These are phyloP conservation scores for Coprinopsis cinerea DNA, from an alignment of 768 basidiomycete species.

Conservation along the genomic window DNA sequence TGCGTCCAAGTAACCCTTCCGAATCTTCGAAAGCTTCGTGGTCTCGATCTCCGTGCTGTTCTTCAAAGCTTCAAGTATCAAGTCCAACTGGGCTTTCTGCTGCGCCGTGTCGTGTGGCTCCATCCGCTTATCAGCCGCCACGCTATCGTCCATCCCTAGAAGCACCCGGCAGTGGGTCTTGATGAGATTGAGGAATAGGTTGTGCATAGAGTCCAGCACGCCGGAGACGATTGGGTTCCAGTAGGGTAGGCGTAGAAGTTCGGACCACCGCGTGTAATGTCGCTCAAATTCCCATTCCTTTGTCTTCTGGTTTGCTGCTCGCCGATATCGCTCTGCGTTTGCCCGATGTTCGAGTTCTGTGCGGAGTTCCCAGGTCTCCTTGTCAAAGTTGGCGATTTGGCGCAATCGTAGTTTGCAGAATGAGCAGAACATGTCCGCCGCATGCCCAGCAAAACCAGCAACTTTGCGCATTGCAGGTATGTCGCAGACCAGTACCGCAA, in stretches of 20 bases:
- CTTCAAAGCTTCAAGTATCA: not conserved
- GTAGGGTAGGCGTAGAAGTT: slow-evolving; percentile 11
- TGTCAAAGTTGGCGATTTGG: slow-evolving; percentile 4
- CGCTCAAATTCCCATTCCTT: not conserved
- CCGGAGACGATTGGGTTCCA: slow-evolving; percentile 8
- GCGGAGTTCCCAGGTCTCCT: too few relatives aligned
- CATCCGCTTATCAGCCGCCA: not conserved
- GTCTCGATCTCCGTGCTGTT: not conserved
- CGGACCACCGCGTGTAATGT: slow-evolving; percentile 11
- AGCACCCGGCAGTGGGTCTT: slow-evolving; percentile 8
- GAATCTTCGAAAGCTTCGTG: not conserved
- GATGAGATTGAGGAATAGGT: slow-evolving; percentile 7
- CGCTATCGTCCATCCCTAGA: slow-evolving; percentile 7
- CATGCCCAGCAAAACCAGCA: slow-evolving; percentile 18
- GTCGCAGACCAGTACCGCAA: slow-evolving; percentile 30
- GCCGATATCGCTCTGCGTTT: not conserved
- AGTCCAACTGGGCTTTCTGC: not conserved
- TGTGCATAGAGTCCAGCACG: slow-evolving; percentile 14
- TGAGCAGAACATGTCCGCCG: slow-evolving; percentile 4
- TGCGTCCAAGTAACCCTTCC: not conserved
- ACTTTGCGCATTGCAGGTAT: slow-evolving; percentile 24
- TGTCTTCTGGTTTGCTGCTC: not conserved
- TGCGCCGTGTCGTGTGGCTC: not conserved
- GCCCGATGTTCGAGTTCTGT: not conserved
- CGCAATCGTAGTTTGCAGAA: slow-evolving; percentile 5